These are phyloP conservation scores for Pseudomonodictys pantanalensis DNA, from an alignment of 495 filamentous ascomycete genomes.

Conservation along the genomic window DNA sequence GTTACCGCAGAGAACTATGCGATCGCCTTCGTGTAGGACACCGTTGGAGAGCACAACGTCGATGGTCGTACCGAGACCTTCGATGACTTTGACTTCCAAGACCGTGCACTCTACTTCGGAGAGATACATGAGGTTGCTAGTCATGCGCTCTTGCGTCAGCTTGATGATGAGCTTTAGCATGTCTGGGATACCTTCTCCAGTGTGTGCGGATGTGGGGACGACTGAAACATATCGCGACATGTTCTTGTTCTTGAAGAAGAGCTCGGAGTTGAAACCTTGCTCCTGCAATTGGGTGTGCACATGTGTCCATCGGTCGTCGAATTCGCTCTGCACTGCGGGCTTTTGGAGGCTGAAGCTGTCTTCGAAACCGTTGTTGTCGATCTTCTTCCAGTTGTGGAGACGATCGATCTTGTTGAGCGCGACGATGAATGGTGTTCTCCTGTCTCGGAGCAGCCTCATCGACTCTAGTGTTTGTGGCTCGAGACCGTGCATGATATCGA, in stretches of 20 bases:
- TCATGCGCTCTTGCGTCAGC: slow-evolving; percentile 96
- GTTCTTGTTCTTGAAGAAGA: slow-evolving; percentile 97
- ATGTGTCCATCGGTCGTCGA: slow-evolving; percentile 82
- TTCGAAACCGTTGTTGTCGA: slow-evolving; percentile 97
- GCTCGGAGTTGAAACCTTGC: slow-evolving; percentile 95
- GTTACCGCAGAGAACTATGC: slow-evolving; percentile 90
- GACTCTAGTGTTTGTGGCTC: slow-evolving; percentile 98
- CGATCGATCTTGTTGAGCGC: slow-evolving; percentile 99
- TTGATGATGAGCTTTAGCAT: slow-evolving; percentile 94
- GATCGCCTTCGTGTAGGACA: slow-evolving; percentile 90
- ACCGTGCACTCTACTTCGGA: slow-evolving; percentile 97
- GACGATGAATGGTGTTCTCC: slow-evolving; percentile 97
- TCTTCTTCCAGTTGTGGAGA: slow-evolving; percentile 96
- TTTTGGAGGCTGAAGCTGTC: slow-evolving; percentile 86
- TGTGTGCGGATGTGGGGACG: slow-evolving; percentile 95
- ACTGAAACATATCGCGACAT: slow-evolving; percentile 91
- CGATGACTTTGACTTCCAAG: slow-evolving; percentile 97
- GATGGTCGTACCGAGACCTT: slow-evolving; percentile 97
- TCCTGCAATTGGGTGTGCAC: slow-evolving; percentile 93
- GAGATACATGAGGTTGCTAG: slow-evolving; percentile 94
- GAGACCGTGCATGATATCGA: slow-evolving; percentile 99
- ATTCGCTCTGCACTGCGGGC: slow-evolving; percentile 92
- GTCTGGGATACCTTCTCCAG: slow-evolving; percentile 97
- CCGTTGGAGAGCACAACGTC: slow-evolving; percentile 97
- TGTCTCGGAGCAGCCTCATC: slow-evolving; percentile 87